These are phyloP conservation scores for Pleurozium schreberi DNA, from an alignment of 225 moss, liverwort and hornwort genomes.

Conservation along the genomic window DNA sequence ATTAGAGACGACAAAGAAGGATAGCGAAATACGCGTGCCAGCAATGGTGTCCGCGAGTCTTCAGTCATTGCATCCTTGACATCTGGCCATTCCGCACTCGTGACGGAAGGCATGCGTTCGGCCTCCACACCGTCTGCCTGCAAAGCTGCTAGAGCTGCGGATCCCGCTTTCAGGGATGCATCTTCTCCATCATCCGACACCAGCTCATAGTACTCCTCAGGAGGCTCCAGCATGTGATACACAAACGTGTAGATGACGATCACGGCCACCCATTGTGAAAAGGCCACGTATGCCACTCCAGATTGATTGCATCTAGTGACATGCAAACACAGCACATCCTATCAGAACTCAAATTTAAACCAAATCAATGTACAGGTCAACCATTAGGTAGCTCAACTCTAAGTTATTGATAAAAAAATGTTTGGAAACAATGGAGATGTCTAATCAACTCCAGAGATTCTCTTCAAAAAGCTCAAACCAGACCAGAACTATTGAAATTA, in stretches of 20 bases:
- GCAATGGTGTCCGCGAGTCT: constrained; percentile 56
- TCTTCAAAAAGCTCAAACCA: neutral
- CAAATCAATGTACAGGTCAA: neutral
- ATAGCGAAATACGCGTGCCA: constrained; percentile 57
- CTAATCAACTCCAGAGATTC: neutral
- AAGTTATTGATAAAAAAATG: neutral
- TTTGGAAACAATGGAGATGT: neutral
- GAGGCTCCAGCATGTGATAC: constrained; percentile 94
- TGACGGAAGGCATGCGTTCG: constrained; percentile 38
- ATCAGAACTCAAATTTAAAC: neutral
- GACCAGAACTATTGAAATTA: neutral
- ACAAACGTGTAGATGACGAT: constrained; percentile 85
- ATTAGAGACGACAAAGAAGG: constrained; percentile 20
- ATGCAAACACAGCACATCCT: neutral
- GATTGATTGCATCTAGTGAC: constrained; percentile 47
- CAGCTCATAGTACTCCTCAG: constrained; percentile 52
- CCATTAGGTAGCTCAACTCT: neutral
- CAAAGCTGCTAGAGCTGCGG: neutral
- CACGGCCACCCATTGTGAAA: constrained; percentile 85
- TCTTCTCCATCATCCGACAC: constrained; percentile 38
- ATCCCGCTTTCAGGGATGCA: neutral
- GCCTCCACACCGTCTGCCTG: neutral
- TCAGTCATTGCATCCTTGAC: constrained; percentile 39
- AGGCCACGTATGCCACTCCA: constrained; percentile 84
- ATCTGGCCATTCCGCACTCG: constrained; percentile 85